Percentiles rank a stretch among this genome's conserved stretches.
Evolutionary conservation across 768 basidiomycete species (phyloP).

Genomic region (Cystofilobasidium ferigula): DNA sequence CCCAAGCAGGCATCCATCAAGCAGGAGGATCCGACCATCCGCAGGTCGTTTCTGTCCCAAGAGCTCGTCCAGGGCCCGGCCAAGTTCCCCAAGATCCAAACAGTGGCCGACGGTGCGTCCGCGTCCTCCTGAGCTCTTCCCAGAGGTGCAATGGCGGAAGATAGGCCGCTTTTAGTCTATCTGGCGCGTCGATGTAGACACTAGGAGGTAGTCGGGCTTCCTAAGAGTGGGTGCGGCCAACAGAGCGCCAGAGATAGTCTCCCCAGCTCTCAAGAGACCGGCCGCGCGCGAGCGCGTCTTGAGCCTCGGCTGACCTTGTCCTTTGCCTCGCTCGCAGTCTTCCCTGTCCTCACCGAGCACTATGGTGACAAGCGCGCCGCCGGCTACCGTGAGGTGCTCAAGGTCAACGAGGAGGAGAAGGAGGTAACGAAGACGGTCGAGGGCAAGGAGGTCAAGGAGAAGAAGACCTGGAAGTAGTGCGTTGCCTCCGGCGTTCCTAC

Average conservation of each 20-base stretch:
- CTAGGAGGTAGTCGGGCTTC: too few relatives aligned
- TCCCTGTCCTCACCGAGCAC: slow-evolving; percentile 30
- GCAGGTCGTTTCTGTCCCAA: slow-evolving; percentile 33
- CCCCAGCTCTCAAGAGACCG: too few relatives aligned
- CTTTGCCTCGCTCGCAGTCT: background rate
- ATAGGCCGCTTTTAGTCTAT: too few relatives aligned
- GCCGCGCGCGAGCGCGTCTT: too few relatives aligned
- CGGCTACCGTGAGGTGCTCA: slow-evolving; percentile 32
- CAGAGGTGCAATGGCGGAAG: too few relatives aligned
- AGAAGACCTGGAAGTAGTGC: slow-evolving; percentile 39
- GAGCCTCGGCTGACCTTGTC: background rate
- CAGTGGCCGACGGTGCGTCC: slow-evolving; percentile 34
- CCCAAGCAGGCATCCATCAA: slow-evolving; percentile 31
- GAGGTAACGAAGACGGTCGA: slow-evolving; percentile 32
- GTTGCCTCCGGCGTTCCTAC: slow-evolving; percentile 1
- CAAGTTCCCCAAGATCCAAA: slow-evolving; percentile 30
- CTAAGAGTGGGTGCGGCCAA: too few relatives aligned
- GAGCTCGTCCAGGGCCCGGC: slow-evolving; percentile 32
- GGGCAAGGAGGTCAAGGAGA: slow-evolving; percentile 30
- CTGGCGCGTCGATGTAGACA: too few relatives aligned
- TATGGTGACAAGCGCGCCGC: slow-evolving; percentile 33
- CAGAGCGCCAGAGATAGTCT: too few relatives aligned
- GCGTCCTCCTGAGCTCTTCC: slow-evolving; percentile 26
- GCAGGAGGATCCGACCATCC: slow-evolving; percentile 30
- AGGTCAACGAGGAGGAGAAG: slow-evolving; percentile 37